Conservation (phyloP, 1,284 basidiomycete genomes). For the Naganishia sp. region DNA sequence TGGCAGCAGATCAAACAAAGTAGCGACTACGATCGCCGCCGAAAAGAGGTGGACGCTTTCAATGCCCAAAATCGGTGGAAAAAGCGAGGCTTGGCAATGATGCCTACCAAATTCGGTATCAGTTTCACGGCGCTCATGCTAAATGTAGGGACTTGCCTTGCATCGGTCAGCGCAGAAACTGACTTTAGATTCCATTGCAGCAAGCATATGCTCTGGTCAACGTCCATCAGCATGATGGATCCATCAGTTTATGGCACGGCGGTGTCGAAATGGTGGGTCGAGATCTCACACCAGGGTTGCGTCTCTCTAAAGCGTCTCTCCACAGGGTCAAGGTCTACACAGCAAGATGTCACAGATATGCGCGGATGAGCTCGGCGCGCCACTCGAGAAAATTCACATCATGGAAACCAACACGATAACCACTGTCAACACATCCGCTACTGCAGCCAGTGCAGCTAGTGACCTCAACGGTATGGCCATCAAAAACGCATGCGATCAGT, state of each 20-base stretch:
- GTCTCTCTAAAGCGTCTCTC: background rate
- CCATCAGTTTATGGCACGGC: conserved; percentile 43
- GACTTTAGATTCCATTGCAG: background rate
- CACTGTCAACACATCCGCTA: conserved; percentile 48
- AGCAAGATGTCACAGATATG: conserved; percentile 51
- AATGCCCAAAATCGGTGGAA: conserved; percentile 46
- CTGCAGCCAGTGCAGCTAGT: conserved; percentile 40
- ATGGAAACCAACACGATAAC: conserved; percentile 42
- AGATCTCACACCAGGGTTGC: background rate
- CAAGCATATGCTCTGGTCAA: conserved; percentile 51
- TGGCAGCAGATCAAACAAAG: conserved; percentile 41
- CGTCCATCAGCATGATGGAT: conserved; percentile 49
- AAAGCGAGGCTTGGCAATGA: conserved; percentile 48
- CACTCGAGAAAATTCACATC: conserved; percentile 47
- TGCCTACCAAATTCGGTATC: conserved; percentile 52
- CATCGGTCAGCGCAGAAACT: background rate
- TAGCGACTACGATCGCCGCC: conserved; percentile 42
- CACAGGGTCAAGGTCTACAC: conserved; percentile 42
- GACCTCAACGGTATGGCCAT: conserved; percentile 42
- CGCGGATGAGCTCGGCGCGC: conserved; percentile 47
- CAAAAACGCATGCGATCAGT: conserved; percentile 50
- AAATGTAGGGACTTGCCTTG: conserved; percentile 34
- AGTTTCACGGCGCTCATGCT: conserved; percentile 47
- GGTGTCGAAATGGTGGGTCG: conserved; percentile 45
- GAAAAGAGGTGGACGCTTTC: conserved; percentile 45